A percentile compares a stretch with the other conserved stretches of the same genome.
Evolutionary conservation across 2,329 filamentous ascomycete species (phyloP).

Genomic region (Arthrinium puccinioides): DNA sequence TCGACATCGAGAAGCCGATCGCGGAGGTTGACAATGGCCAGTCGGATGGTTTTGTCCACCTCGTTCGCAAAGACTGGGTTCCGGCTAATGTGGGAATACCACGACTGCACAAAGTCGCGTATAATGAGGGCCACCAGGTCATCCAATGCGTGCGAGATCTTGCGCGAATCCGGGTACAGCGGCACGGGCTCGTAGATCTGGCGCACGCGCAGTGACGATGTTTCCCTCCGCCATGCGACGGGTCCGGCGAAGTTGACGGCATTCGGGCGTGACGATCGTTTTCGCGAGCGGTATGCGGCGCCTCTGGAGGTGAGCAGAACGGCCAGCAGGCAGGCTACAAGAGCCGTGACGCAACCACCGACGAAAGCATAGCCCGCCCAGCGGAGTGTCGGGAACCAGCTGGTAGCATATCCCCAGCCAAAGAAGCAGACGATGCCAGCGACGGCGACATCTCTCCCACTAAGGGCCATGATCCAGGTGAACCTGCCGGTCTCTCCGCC

Average conservation of each 20-base stretch:
- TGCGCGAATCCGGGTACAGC: conserved; percentile 68
- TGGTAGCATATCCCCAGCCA: conserved; percentile 79
- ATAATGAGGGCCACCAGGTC: conserved; percentile 68
- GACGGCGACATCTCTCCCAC: conserved; percentile 64
- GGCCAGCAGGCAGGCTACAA: conserved; percentile 48
- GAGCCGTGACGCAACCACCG: conserved; percentile 54
- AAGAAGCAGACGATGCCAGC: conserved; percentile 66
- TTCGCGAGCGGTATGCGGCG: conserved; percentile 29
- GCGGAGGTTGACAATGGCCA: conserved; percentile 62
- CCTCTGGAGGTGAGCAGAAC: conserved; percentile 55
- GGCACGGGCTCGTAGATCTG: conserved; percentile 61
- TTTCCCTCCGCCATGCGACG: conserved; percentile 63
- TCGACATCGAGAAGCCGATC: conserved; percentile 71
- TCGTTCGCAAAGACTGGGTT: conserved; percentile 77
- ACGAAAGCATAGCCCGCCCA: conserved; percentile 82
- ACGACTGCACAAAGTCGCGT: conserved; percentile 78
- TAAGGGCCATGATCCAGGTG: conserved; percentile 56
- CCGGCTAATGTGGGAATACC: conserved; percentile 82
- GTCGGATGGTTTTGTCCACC: conserved; percentile 72
- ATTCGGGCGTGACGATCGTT: conserved; percentile 32
- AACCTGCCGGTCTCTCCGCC: conserved; percentile 21
- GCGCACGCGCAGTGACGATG: conserved; percentile 55
- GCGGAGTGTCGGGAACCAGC: conserved; percentile 76
- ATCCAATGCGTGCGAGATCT: conserved; percentile 75
- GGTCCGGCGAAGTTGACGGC: conserved; percentile 53